Conservation (phyloP, 306 rosid species). For the Cicer judaicum region DNA sequence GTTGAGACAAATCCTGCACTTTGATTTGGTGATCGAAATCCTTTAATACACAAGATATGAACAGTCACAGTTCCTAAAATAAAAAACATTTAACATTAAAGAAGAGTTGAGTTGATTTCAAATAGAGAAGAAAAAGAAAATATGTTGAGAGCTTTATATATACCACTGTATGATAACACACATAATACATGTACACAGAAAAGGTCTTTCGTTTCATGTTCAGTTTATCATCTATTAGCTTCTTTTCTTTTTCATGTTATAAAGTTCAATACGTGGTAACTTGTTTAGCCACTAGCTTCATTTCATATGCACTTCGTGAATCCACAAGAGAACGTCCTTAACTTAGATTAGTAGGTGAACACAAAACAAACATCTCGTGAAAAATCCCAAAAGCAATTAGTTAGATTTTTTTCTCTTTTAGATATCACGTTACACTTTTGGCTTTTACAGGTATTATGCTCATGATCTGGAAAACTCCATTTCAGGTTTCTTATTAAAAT, state of each 20-base stretch:
- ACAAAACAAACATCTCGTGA: slow-evolving; percentile 55
- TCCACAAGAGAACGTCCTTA: slow-evolving; percentile 34
- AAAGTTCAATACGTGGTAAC: slow-evolving; percentile 42
- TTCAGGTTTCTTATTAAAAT: slow-evolving; percentile 34
- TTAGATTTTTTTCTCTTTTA: slow-evolving; percentile 41
- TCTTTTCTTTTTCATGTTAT: slow-evolving; percentile 30
- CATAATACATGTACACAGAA: slow-evolving; percentile 22
- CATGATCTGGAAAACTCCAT: slow-evolving; percentile 49
- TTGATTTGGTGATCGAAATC: too few relatives aligned
- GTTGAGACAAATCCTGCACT: too few relatives aligned
- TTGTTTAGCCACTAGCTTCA: slow-evolving; percentile 30
- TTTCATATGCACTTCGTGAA: slow-evolving; percentile 52
- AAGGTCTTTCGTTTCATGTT: slow-evolving; percentile 38
- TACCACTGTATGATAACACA: slow-evolving; percentile 17
- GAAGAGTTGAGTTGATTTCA: not conserved
- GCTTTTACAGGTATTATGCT: slow-evolving; percentile 50
- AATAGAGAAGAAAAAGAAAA: slow-evolving; percentile 13
- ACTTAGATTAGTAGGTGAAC: not conserved
- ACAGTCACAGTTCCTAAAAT: too few relatives aligned
- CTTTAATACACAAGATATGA: too few relatives aligned
- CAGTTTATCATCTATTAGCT: slow-evolving; percentile 21
- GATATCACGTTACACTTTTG: slow-evolving; percentile 47
- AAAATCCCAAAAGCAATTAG: slow-evolving; percentile 21
- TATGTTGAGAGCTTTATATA: slow-evolving; percentile 31
- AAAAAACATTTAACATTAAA: slow-evolving; percentile 6